These are phyloP conservation scores for Suillus spraguei DNA, from an alignment of 768 basidiomycete genomes.

Conservation along the genomic window DNA sequence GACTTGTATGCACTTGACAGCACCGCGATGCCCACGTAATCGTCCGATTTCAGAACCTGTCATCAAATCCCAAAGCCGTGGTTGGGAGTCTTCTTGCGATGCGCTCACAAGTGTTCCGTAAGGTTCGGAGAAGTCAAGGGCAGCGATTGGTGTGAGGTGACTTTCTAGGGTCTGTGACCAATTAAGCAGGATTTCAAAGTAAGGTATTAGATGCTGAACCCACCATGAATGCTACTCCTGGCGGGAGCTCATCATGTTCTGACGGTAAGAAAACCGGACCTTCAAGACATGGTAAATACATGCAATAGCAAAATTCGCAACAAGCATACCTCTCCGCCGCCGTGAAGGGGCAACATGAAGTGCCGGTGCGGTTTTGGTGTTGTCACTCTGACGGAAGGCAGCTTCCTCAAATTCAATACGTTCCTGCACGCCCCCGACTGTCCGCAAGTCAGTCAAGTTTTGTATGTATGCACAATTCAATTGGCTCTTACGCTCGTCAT, in stretches of 20 bases:
- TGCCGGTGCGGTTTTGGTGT: conserved; percentile 14
- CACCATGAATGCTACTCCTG: conserved; percentile 97
- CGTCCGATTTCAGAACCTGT: conserved; percentile 86
- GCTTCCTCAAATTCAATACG: conserved; percentile 72
- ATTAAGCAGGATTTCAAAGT: background rate
- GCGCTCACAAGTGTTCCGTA: conserved; percentile 93
- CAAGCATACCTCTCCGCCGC: conserved; percentile 32
- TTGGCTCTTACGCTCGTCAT: conserved; percentile 80
- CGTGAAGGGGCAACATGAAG: conserved; percentile 31
- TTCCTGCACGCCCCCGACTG: conserved; percentile 91
- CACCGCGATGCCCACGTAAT: conserved; percentile 77
- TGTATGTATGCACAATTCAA: background rate
- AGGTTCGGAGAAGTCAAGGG: conserved; percentile 95
- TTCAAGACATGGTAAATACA: conserved; percentile 27
- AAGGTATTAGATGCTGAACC: conserved; percentile 12
- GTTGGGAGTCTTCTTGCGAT: conserved; percentile 82
- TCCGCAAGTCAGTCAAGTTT: conserved; percentile 12
- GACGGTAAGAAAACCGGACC: conserved; percentile 97
- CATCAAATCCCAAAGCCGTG: conserved; percentile 94
- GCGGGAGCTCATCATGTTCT: conserved; percentile 94
- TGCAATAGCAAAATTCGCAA: background rate
- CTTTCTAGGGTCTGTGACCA: conserved; percentile 69
- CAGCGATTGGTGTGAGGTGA: conserved; percentile 80
- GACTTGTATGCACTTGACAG: conserved; percentile 90
- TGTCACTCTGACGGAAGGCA: conserved; percentile 30